Conservation (phyloP, 1,284 basidiomycete species). For the Termitomyces sp. region DNA sequence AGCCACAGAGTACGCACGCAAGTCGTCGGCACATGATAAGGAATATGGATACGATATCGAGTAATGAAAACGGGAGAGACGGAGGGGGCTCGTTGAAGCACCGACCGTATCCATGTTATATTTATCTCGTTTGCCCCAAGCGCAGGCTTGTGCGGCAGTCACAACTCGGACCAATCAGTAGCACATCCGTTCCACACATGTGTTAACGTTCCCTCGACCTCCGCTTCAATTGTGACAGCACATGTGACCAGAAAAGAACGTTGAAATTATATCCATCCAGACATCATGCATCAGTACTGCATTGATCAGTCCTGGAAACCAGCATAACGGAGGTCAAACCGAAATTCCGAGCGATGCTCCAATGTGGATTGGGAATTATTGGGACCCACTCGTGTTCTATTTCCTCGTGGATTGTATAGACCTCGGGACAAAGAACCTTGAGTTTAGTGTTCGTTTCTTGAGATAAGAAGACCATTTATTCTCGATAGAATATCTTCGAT, state of each 20-base stretch:
- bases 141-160: conserved; percentile 22
- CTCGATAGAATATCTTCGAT: not conserved
- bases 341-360: conserved; percentile 12
- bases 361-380: conserved; percentile 1
- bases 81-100: conserved; percentile 7
- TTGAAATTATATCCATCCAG: conserved; percentile 14
- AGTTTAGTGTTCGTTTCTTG: not conserved
- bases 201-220: conserved; percentile 23
- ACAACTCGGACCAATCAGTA: conserved; percentile 25
- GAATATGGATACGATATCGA: conserved; percentile 1
- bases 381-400: not conserved
- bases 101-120: conserved; percentile 12
- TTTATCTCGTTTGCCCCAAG: conserved; percentile 19
- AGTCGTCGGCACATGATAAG: conserved; percentile 49
- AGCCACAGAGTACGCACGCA: conserved; percentile 37
- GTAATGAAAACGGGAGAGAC: not conserved
- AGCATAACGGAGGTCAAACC: not conserved
- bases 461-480: conserved; percentile 10
- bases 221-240: conserved; percentile 26
- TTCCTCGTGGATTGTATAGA: conserved; percentile 7
- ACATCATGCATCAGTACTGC: conserved; percentile 6
- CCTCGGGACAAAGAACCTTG: conserved; percentile 1
- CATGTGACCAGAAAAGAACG: conserved; percentile 18
- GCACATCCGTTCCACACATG: conserved; percentile 27
- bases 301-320: not conserved